A percentile compares a stretch with the other conserved stretches of the same genome.
Evolutionary conservation across 2,329 filamentous ascomycete genomes (phyloP).

Genomic region (Zasmidium cellare): DNA sequence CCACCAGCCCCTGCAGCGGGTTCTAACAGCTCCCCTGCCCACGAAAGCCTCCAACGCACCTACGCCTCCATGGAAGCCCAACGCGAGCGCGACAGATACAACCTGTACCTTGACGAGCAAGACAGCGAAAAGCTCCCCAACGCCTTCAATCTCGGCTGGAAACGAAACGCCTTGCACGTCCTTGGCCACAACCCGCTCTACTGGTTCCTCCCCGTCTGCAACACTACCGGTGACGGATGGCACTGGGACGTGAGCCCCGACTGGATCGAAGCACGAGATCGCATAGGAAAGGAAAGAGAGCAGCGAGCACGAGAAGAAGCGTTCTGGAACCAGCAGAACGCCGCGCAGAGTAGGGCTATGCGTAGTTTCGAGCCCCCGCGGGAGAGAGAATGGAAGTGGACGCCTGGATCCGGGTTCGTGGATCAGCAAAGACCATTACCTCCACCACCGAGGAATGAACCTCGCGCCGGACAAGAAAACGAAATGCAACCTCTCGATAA

Average conservation of each 20-base stretch:
- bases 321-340: conserved; percentile 14
- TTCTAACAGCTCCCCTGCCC: conserved; percentile 41
- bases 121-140: conserved; percentile 86
- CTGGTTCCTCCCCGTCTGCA: conserved; percentile 80
- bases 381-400: conserved; percentile 26
- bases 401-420: conserved; percentile 37
- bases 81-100: conserved; percentile 67
- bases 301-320: conserved; percentile 35
- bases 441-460: background rate
- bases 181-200: conserved; percentile 72
- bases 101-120: conserved; percentile 83
- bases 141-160: conserved; percentile 88
- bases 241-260: conserved; percentile 81
- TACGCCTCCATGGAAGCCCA: conserved; percentile 62
- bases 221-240: conserved; percentile 91
- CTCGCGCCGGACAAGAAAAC: conserved; percentile 26
- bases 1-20: conserved; percentile 1
- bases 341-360: background rate
- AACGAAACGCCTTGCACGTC: conserved; percentile 74
- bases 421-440: conserved; percentile 28
- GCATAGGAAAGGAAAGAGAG: conserved; percentile 47
- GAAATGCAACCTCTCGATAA: conserved; percentile 45
- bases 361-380: conserved; percentile 17
- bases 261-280: conserved; percentile 72
- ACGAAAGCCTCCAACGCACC: conserved; percentile 42